Conservation (phyloP, 2,329 filamentous ascomycete genomes). For the Tolypocladium pustulatum region DNA sequence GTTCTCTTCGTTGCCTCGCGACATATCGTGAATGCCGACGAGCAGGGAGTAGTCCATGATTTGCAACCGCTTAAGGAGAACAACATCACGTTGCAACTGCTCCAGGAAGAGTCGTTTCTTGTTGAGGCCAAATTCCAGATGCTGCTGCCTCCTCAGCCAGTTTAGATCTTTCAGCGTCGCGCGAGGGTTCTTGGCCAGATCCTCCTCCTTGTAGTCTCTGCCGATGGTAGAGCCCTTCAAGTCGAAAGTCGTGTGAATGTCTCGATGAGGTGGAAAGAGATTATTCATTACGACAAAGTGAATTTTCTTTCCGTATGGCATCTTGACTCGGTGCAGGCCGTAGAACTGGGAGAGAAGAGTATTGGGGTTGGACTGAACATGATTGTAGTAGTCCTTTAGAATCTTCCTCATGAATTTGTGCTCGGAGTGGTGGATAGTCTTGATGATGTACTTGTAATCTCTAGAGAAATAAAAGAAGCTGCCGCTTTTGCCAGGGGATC, state of each 20-base stretch:
- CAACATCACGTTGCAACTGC: conserved; percentile 81
- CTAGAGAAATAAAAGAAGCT: conserved; percentile 99
- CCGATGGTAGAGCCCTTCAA: conserved; percentile 94
- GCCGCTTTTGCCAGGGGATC: conserved; percentile 93
- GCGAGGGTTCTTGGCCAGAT: conserved; percentile 77
- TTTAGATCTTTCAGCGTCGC: conserved; percentile 95
- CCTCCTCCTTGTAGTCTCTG: conserved; percentile 80
- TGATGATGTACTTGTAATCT: conserved; percentile 99
- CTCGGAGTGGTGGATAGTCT: conserved; percentile 94
- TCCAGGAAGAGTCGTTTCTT: conserved; percentile 85
- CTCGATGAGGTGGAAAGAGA: conserved; percentile 89
- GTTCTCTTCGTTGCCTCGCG: conserved; percentile 90
- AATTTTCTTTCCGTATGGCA: conserved; percentile 95
- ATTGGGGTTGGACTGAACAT: conserved; percentile 88
- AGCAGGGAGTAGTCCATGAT: conserved; percentile 99
- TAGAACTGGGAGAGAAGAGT: conserved; percentile 97
- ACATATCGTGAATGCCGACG: conserved; percentile 85
- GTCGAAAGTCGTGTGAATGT: conserved; percentile 96
- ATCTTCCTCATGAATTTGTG: conserved; percentile 80
- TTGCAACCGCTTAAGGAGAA: conserved; percentile 73
- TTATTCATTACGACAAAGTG: conserved; percentile 99
- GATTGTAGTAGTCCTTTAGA: conserved; percentile 83
- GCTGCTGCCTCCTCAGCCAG: conserved; percentile 78
- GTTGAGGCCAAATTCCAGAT: conserved; percentile 77
- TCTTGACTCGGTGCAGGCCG: conserved; percentile 92